These are phyloP conservation scores for Flaveria linearis DNA, from an alignment of 129 eudicot species.

Conservation along the genomic window DNA sequence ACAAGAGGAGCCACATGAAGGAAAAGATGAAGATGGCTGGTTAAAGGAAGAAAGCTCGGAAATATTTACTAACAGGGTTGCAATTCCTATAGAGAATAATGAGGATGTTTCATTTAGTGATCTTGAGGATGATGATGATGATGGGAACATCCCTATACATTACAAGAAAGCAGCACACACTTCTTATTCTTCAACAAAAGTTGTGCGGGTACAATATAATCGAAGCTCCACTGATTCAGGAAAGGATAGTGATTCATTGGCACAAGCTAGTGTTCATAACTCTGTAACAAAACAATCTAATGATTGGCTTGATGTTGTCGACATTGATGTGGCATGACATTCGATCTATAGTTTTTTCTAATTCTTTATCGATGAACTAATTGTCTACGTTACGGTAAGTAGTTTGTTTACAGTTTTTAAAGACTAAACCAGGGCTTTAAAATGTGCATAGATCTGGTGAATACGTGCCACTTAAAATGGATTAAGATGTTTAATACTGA, in stretches of 20 bases:
- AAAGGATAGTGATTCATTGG: conserved; percentile 29
- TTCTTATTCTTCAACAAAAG: conserved; percentile 50
- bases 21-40: conserved; percentile 58
- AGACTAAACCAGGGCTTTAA: conserved; percentile 5
- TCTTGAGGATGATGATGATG: conserved; percentile 79
- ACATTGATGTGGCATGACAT: conserved; percentile 53
- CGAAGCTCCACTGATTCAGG: conserved; percentile 37
- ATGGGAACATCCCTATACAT: conserved; percentile 52
- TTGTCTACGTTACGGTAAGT: conserved; percentile 15
- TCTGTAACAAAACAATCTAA: conserved; percentile 44
- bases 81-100: conserved; percentile 55
- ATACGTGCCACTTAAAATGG: not conserved
- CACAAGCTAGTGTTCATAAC: conserved; percentile 39
- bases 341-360: not conserved
- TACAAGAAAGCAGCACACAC: conserved; percentile 43
- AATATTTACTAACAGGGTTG: conserved; percentile 34
- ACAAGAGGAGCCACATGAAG: conserved; percentile 38
- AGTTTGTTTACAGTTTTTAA: conserved; percentile 22
- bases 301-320: conserved; percentile 70
- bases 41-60: conserved; percentile 78
- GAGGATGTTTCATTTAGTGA: conserved; percentile 95
- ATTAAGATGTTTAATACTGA: too few species aligned
- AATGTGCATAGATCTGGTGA: conserved; percentile 21
- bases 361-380: conserved; percentile 4
- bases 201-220: conserved; percentile 53